Evolutionary conservation across 1,284 basidiomycete species (phyloP), one percentile per base, ranked within the genome.

Genomic region (Naganishia cerealis): DNA sequence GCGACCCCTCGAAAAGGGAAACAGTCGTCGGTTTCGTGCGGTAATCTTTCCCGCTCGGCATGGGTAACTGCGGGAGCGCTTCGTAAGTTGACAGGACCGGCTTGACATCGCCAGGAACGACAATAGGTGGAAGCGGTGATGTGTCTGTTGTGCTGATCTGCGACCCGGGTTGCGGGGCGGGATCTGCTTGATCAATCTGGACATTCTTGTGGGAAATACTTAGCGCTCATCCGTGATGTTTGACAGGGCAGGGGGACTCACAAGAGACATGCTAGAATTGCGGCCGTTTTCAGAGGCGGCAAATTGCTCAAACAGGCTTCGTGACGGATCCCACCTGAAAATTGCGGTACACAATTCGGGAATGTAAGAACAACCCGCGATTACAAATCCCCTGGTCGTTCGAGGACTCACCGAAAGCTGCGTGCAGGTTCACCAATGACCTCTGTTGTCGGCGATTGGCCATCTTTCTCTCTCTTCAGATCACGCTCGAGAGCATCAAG

Each of bases 401-500:
- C n/a, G 10, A 8, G 12, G 21, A 73, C 76, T 58, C n/a, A 80
- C 79, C 74, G 74, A 72, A 82, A 82, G 56, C 79, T 81, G 33
- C 77, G 71, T 5, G 92, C 92, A 5, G 92, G 92, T 80, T 94
- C 92, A 67, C 90, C 87, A 8, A 84, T 80, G 39, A 88, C 83
- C 57, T 85, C 81, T 2, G 92, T 94, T 1, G 92, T 94, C 0
- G 92, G 85, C 75, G 92, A 90, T 59, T 87, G 83, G 0, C 90
- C 89, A 83, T 90, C 88, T 81, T 93, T 94, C 79, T 94, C 92
- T 52, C 92, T 86, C 82, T 94, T 94, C 67, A 94, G 85, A 78
- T 95, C 92, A 59, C 92, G 89, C 79, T 95, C 92, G 48, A 95
- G 85, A 33, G 92, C 92, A 76, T 95, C 92, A 59, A 95, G 86